Base-by-base conservation (phyloP, 768 basidiomycete genomes). In the Russula abietina region DNA sequence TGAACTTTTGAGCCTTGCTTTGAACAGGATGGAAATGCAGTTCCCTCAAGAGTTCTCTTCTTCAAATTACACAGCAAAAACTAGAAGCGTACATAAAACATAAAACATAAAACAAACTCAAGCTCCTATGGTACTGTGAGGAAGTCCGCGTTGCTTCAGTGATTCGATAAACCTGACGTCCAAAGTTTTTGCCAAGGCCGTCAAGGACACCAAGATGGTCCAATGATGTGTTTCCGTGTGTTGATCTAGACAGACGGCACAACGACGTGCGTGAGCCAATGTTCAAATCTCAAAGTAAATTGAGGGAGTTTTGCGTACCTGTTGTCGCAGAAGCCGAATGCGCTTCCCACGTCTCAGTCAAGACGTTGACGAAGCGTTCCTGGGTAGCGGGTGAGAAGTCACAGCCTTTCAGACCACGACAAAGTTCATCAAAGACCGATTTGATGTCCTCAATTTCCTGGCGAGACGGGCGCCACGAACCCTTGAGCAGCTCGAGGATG, bases 381-480 rank as follows among this genome's bases (percentile, higher is more conserved):
- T 51, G 63, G 11, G n/a, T 54, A 16, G 58, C 33, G 4, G 4
- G 12, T 24, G 59, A 45, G 41, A 60, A 51, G n/a, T n/a, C n/a
- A 5, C 8, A 16, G 19, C 41, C 54, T 1, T 56, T 19, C 32
- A 64, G 39, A 10, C 48, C 59, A 36, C 9, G 45, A 32, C 63
- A 60, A 45, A 64, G 58, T 2, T 55, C 48, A 1, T 22, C 11
- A 38, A 60, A 46, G 12, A 58, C 55, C 48, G 17, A 36, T 26
- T 45, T 60, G 14, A 26, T 28, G 9, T 36, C 59, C 8, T 60
- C 16, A 9, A 64, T 48, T 12, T 64, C 63, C n/a, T 45, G 38
- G 28, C 14, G 58, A 41, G 54, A 28, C 17, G 48, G 54, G 3
- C 51, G 17, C 30, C 12, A 28, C 26, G 55, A 30, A 6, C 48